Base-by-base conservation (phyloP, 1,139 yeast genomes). In the Candida neerlandica region DNA sequence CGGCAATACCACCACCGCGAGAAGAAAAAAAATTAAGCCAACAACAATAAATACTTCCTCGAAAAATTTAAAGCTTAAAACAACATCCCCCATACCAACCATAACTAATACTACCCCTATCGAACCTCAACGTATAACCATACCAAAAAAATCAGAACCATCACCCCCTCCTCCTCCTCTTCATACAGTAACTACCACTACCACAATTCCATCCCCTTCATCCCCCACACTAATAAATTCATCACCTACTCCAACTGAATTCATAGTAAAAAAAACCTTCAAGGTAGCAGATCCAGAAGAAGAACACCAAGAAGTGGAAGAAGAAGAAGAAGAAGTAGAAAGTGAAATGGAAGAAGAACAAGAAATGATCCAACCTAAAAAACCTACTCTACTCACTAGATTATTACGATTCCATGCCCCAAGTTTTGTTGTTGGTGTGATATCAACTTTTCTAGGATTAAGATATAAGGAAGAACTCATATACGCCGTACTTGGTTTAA, bases 381-480 rank as follows among this genome's bases (percentile, higher is more conserved):
- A 45, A 35, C 33, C 34, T 26, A 15, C 39, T 21, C 18, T 44
- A 19, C 43, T 49, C 48, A 10, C 54, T 3, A 23, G 46, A 23
- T 11, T 43, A n/a, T n/a, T 33, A 11, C 14, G 41, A 7, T 23
- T 23, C 6, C 73, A 70, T 49, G 47, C 60, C 10, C 73, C 70
- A 9, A 72, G 77, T 51, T 73, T 67, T 50, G 57, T 58, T 1
- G 50, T 65, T n/a, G 79, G 79, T 0, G 51, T 65, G 27, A 47
- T 60, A 19, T 32, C 50, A 2, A 44, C 52, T 1, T 41, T 39
- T 2, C 10, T 45, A 23, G 47, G 44, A 6, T 32, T 49, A 10
- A 23, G 42, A 19, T 55, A 41, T 21, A 44, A 34, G n/a, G 26
- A 47, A 14, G 47, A 44, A 27, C 14, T 55, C 4, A 19, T 45